Evolutionary conservation across 257 asterid genomes (phyloP).

Genomic region (Nemophila menziesii): DNA sequence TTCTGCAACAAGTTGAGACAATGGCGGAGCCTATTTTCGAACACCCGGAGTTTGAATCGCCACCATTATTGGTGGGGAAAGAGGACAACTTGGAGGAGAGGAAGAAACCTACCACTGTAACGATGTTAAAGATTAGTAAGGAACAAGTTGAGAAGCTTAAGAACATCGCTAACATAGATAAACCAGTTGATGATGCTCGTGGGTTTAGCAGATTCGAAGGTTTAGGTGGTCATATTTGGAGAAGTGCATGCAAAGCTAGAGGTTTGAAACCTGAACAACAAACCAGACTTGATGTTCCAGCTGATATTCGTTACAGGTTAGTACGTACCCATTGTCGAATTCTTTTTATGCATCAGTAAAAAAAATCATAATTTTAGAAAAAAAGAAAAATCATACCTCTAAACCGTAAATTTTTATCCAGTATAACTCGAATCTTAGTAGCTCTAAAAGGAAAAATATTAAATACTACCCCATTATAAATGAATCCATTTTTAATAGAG

Average conservation of each 20-base stretch:
- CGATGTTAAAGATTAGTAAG: constrained; percentile 13
- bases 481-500: no score
- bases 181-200: neutral
- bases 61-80: constrained; percentile 12
- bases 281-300: constrained; percentile 2
- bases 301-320: constrained; percentile 10
- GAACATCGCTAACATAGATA: constrained; percentile 11
- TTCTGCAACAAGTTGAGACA: neutral
- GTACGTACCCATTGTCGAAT: no score
- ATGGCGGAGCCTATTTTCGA: neutral
- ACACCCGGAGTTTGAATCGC: constrained; percentile 1
- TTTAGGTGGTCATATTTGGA: constrained; percentile 19
- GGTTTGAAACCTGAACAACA: constrained; percentile 11
- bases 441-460: no score
- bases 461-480: no score
- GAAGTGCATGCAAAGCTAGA: constrained; percentile 17
- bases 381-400: no score
- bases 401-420: no score
- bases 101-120: constrained; percentile 8
- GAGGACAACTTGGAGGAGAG: constrained; percentile 11
- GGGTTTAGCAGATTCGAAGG: constrained; percentile 13
- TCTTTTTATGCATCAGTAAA: no score
- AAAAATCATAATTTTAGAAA: no score
- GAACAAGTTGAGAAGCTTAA: constrained; percentile 8
- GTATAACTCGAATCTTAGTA: no score